phyloP scores from a whole-genome alignment of 352 stramenopile genomes.

The Phytophthora parvispora region DNA sequence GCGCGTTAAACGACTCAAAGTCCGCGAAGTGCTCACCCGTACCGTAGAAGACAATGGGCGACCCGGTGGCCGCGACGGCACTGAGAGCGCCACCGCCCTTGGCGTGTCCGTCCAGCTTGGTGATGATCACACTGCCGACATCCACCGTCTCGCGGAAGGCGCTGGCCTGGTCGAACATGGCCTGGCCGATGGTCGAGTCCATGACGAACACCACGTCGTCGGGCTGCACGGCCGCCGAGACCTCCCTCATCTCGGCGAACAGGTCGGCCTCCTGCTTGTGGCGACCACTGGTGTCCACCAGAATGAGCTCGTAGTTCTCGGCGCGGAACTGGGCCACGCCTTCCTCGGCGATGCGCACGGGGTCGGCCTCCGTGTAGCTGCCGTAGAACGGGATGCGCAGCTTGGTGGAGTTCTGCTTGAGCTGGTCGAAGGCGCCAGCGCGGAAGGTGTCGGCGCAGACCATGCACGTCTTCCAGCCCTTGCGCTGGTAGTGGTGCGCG shows the following conservation, averaged over 20 bases:
- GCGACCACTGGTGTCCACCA: slow-evolving; percentile 99
- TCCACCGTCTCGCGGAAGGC: slow-evolving; percentile 97
- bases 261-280: slow-evolving; percentile 99
- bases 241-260: slow-evolving; percentile 99
- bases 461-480: slow-evolving; percentile 99
- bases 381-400: slow-evolving; percentile 99
- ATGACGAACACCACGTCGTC: slow-evolving; percentile 99
- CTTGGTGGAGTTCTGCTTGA: slow-evolving; percentile 99
- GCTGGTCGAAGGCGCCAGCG: slow-evolving; percentile 99
- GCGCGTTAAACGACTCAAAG: slow-evolving; percentile 98
- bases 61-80: slow-evolving; percentile 98
- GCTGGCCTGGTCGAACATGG: slow-evolving; percentile 97
- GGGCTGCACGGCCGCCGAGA: slow-evolving; percentile 95
- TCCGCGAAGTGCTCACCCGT: slow-evolving; percentile 99
- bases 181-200: slow-evolving; percentile 99
- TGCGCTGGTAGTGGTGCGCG: slow-evolving; percentile 98
- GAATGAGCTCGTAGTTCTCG: slow-evolving; percentile 99
- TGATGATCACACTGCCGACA: slow-evolving; percentile 99
- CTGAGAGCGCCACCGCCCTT: slow-evolving; percentile 98
- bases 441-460: slow-evolving; percentile 99
- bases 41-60: slow-evolving; percentile 99
- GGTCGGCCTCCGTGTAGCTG: slow-evolving; percentile 98
- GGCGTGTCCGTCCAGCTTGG: slow-evolving; percentile 99
- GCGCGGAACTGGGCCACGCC: slow-evolving; percentile 97
- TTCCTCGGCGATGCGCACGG: slow-evolving; percentile 98